Percentiles rank a stretch among this genome's conserved stretches.
Evolutionary conservation across 441 rosid species (phyloP).

Genomic region (Gossypium aridum): DNA sequence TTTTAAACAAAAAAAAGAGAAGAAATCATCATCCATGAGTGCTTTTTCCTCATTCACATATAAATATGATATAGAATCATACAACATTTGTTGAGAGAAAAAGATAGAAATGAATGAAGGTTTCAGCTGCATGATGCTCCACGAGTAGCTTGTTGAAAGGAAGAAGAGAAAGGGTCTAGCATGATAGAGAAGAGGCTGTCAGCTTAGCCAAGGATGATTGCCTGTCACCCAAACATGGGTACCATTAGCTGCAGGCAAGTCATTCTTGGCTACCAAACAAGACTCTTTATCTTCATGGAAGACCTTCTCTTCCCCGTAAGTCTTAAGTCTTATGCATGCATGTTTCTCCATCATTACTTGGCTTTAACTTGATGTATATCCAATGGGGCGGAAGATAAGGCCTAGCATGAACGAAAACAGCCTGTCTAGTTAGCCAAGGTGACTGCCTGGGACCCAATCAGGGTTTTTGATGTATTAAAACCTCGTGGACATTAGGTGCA

Average conservation of each 20-base stretch:
- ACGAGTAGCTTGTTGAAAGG: background rate
- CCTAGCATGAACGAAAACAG: conserved; percentile 29
- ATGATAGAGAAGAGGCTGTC: conserved; percentile 7
- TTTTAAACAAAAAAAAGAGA: background rate
- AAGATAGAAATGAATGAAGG: background rate
- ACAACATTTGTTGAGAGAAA: background rate
- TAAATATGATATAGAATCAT: background rate
- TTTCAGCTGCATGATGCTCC: background rate
- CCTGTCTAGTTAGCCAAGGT: conserved; percentile 28
- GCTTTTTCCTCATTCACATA: background rate
- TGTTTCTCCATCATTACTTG: background rate
- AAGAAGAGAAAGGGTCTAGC: conserved; percentile 23
- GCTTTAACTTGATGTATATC: background rate
- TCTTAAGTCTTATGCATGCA: background rate
- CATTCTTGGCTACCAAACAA: conserved; percentile 28
- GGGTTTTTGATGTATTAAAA: background rate
- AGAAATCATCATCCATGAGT: background rate
- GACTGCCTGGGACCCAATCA: conserved; percentile 21
- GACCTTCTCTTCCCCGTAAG: conserved; percentile 13
- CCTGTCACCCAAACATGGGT: conserved; percentile 1
- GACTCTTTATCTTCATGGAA: conserved; percentile 19
- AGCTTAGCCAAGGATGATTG: conserved; percentile 20
- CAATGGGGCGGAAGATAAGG: conserved; percentile 18
- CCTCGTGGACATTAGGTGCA: conserved; percentile 7
- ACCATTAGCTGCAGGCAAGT: conserved; percentile 13